phyloP scores from a whole-genome alignment of 345 rosid genomes.

The Eucalyptus urophylla region DNA sequence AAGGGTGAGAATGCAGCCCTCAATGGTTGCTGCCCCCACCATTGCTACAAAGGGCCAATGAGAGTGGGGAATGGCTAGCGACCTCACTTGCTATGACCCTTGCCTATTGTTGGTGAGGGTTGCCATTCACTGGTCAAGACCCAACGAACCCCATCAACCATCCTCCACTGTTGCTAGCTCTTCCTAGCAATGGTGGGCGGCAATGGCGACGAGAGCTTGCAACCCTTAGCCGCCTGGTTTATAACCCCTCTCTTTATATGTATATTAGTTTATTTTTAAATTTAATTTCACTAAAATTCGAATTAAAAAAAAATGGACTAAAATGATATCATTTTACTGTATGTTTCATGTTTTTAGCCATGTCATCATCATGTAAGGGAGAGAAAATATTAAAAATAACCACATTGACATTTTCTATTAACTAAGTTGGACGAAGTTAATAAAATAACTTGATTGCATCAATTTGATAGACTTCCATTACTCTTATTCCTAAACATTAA shows the following conservation, averaged over 20 bases:
- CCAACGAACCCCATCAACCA: neutral
- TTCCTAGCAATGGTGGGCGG: neutral
- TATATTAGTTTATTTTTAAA: too few relatives aligned
- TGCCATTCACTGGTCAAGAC: neutral
- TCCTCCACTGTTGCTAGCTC: neutral
- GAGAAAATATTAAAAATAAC: too few relatives aligned
- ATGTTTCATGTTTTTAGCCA: neutral
- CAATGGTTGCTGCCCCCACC: neutral
- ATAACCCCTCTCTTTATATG: neutral
- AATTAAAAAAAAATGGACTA: neutral
- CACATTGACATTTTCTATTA: too few relatives aligned
- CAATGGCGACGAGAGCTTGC: neutral
- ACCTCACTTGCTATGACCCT: neutral
- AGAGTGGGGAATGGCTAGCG: neutral
- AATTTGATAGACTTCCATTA: too few relatives aligned
- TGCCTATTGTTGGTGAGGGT: neutral
- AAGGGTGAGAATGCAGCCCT: neutral
- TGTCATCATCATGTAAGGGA: neutral
- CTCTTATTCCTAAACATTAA: neutral
- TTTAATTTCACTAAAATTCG: too few relatives aligned
- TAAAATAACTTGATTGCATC: rapidly evolving
- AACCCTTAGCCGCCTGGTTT: neutral
- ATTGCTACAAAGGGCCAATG: neutral
- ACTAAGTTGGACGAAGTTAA: neutral
- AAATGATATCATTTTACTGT: neutral